These are phyloP conservation scores for Chloromonas sp. DNA, from an alignment of 163 green algal species.

Conservation along the genomic window DNA sequence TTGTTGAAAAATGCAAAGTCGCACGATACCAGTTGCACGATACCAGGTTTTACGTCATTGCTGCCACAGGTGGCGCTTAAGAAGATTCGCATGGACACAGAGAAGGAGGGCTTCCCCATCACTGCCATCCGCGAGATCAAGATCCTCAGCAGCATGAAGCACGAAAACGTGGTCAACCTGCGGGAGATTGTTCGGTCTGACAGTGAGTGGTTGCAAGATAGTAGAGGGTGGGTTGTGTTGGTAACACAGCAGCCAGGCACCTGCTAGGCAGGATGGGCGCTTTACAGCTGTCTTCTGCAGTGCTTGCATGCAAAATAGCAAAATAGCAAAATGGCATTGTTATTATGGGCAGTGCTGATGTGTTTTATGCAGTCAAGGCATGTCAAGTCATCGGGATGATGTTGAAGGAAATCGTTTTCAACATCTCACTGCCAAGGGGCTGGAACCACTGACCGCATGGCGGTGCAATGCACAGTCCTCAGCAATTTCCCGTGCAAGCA, in stretches of 20 bases:
- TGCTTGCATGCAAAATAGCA: too few species aligned
- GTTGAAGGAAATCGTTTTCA: too few species aligned
- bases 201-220: conserved; percentile 45
- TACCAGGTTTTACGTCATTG: too few species aligned
- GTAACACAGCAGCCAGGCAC: background rate
- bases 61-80: conserved; percentile 81
- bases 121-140: conserved; percentile 99
- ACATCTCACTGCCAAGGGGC: too few species aligned
- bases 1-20: too few species aligned
- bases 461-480: too few species aligned
- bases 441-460: too few species aligned
- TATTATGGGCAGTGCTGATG: background rate
- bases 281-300: background rate
- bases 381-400: too few species aligned
- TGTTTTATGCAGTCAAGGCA: too few species aligned
- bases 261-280: background rate
- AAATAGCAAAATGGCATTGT: background rate
- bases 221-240: background rate
- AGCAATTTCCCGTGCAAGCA: too few species aligned
- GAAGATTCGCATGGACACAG: conserved; percentile 98
- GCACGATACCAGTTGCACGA: too few species aligned
- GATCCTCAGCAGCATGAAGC: conserved; percentile 81
- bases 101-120: conserved; percentile 98
- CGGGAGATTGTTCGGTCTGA: conserved; percentile 94
- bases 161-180: conserved; percentile 92